Conservation (phyloP, 495 filamentous ascomycete species). For the Pyronema domesticum region DNA sequence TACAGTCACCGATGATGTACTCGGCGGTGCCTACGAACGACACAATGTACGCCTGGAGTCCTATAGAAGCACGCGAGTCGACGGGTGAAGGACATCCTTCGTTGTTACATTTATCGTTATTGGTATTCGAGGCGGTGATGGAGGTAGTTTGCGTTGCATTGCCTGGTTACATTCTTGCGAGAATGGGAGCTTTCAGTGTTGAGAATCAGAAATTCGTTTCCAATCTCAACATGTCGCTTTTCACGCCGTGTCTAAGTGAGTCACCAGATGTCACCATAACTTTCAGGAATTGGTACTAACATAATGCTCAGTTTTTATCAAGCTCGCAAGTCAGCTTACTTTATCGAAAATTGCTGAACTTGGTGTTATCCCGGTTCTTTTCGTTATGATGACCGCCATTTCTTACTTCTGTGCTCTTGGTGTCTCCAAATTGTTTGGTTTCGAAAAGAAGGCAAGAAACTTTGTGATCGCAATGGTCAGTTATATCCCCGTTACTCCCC, state of each 20-base stretch:
- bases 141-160: conserved; percentile 91
- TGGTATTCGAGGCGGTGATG: conserved; percentile 90
- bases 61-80: conserved; percentile 5
- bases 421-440: conserved; percentile 55
- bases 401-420: conserved; percentile 57
- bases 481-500: not conserved
- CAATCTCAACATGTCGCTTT: conserved; percentile 82
- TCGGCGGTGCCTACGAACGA: conserved; percentile 11
- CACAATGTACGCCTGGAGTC: conserved; percentile 8
- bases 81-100: conserved; percentile 26
- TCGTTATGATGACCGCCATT: conserved; percentile 65
- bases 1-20: conserved; percentile 13
- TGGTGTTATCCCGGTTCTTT: conserved; percentile 85
- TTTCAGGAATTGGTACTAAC: not conserved
- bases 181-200: conserved; percentile 77
- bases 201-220: conserved; percentile 90
- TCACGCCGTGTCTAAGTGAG: conserved; percentile 92
- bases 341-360: conserved; percentile 77
- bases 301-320: conserved; percentile 62
- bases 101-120: conserved; percentile 55
- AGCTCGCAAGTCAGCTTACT: conserved; percentile 86
- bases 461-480: conserved; percentile 89
- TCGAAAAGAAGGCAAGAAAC: conserved; percentile 69
- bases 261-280: not conserved
- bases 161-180: conserved; percentile 86